Percentiles rank a stretch among this genome's conserved stretches.
These are phyloP conservation scores for Pyrus betulifolia DNA, from an alignment of 306 rosid genomes.

Conservation along the genomic window DNA sequence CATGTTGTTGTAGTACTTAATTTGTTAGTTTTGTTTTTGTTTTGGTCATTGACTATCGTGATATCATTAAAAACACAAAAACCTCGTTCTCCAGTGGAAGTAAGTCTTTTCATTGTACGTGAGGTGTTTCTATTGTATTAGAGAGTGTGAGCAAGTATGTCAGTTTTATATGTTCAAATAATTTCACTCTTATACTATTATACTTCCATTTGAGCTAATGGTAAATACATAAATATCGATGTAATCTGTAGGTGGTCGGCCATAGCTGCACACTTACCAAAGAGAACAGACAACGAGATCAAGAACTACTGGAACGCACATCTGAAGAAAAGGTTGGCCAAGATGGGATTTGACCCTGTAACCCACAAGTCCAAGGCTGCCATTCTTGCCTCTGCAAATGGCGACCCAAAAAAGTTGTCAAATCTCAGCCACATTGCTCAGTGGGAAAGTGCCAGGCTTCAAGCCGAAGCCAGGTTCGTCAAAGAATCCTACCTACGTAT, in stretches of 20 bases:
- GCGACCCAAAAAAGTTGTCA: not conserved
- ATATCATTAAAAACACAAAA: too few relatives aligned
- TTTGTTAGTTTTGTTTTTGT: too few relatives aligned
- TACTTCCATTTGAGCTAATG: not conserved
- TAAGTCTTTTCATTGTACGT: too few relatives aligned
- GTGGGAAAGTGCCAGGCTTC: conserved; percentile 20
- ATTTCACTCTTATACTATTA: not conserved
- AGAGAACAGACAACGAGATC: conserved; percentile 17
- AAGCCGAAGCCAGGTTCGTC: conserved; percentile 15
- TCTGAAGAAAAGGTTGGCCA: conserved; percentile 12
- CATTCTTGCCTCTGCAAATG: conserved; percentile 1
- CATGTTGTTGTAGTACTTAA: not conserved
- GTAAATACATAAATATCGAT: not conserved
- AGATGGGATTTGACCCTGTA: conserved; percentile 13
- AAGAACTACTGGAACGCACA: conserved; percentile 21
- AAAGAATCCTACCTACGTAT: not conserved
- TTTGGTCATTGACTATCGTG: not conserved
- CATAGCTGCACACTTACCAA: conserved; percentile 14
- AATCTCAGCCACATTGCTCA: conserved; percentile 19
- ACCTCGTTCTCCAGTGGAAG: too few relatives aligned
- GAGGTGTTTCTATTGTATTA: not conserved
- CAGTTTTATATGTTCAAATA: too few relatives aligned
- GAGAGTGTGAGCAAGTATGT: too few relatives aligned
- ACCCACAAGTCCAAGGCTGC: conserved; percentile 13
- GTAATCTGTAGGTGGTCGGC: conserved; percentile 5